phyloP scores from a whole-genome alignment of 768 basidiomycete species.

The Pholiota microspora region DNA sequence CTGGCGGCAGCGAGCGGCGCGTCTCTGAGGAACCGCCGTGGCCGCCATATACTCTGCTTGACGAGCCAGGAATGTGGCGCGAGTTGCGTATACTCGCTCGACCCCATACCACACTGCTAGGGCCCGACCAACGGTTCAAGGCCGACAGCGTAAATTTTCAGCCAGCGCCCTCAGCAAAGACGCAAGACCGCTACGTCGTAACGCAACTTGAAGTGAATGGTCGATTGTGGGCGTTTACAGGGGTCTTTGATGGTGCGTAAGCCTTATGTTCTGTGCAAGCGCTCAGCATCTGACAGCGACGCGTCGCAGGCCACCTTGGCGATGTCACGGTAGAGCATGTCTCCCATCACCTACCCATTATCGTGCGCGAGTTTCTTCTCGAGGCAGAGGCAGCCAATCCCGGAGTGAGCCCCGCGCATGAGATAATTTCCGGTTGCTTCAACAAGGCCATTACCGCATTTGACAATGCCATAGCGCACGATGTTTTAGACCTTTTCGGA shows the following conservation, averaged over 20 bases:
- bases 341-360: slow-evolving; percentile 65
- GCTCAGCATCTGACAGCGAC: slow-evolving; percentile 6
- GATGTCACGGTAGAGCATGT: slow-evolving; percentile 71
- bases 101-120: slow-evolving; percentile 44
- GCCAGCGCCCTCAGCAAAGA: slow-evolving; percentile 50
- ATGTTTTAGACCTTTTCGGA: slow-evolving; percentile 62
- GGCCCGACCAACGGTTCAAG: slow-evolving; percentile 26
- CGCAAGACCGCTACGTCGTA: slow-evolving; percentile 65
- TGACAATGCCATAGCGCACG: slow-evolving; percentile 66
- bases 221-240: slow-evolving; percentile 61
- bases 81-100: slow-evolving; percentile 49
- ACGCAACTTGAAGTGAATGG: slow-evolving; percentile 55
- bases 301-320: slow-evolving; percentile 56
- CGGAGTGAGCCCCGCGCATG: slow-evolving; percentile 39
- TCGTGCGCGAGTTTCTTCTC: slow-evolving; percentile 57
- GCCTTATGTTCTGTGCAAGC: background rate
- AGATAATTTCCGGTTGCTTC: slow-evolving; percentile 53
- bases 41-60: slow-evolving; percentile 57
- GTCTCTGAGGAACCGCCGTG: slow-evolving; percentile 65
- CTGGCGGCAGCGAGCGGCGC: slow-evolving; percentile 48
- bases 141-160: slow-evolving; percentile 69
- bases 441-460: slow-evolving; percentile 58
- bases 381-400: slow-evolving; percentile 39
- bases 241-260: slow-evolving; percentile 65
- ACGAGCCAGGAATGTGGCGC: slow-evolving; percentile 51